These are phyloP conservation scores for Pseudopithomyces maydicus DNA, from an alignment of 2,329 filamentous ascomycete species.

Conservation along the genomic window DNA sequence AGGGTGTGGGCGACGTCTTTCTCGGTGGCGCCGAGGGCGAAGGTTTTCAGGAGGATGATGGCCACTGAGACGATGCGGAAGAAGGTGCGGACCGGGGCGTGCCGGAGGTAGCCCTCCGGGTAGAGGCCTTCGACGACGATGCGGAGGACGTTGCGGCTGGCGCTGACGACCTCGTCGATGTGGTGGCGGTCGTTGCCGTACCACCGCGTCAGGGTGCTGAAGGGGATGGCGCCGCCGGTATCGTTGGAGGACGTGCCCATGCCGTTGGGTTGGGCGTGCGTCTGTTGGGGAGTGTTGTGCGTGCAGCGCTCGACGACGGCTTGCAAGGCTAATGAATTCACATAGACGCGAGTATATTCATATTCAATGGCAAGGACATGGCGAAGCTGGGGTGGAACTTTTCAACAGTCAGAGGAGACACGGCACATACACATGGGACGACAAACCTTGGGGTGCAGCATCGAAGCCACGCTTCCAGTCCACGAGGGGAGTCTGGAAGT, in stretches of 20 bases:
- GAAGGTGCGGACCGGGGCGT: conserved; percentile 82
- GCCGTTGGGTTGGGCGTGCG: conserved; percentile 37
- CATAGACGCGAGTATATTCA: conserved; percentile 91
- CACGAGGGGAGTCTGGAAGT: conserved; percentile 77
- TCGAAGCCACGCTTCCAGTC: conserved; percentile 86
- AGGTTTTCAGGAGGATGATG: conserved; percentile 84
- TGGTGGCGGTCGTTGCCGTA: conserved; percentile 66
- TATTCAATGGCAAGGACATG: conserved; percentile 93
- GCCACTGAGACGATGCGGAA: conserved; percentile 85
- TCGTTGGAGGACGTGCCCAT: conserved; percentile 15
- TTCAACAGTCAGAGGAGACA: conserved; percentile 24
- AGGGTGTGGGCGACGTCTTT: conserved; percentile 79
- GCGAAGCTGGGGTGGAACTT: conserved; percentile 63
- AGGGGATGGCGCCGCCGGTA: conserved; percentile 51
- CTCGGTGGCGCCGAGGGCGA: conserved; percentile 78
- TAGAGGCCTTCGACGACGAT: conserved; percentile 78
- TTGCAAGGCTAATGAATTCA: conserved; percentile 92
- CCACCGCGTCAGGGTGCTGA: conserved; percentile 52
- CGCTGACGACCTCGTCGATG: conserved; percentile 74
- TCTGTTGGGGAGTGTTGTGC: conserved; percentile 63
- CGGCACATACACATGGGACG: neutral
- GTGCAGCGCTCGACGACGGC: conserved; percentile 94
- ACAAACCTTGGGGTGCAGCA: conserved; percentile 57
- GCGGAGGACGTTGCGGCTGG: conserved; percentile 74
- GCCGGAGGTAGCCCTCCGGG: conserved; percentile 77